A percentile compares a stretch with the other conserved stretches of the same genome.
These are phyloP conservation scores for Anthoceros angustus DNA, from an alignment of 225 moss, liverwort and hornwort genomes.

Conservation along the genomic window DNA sequence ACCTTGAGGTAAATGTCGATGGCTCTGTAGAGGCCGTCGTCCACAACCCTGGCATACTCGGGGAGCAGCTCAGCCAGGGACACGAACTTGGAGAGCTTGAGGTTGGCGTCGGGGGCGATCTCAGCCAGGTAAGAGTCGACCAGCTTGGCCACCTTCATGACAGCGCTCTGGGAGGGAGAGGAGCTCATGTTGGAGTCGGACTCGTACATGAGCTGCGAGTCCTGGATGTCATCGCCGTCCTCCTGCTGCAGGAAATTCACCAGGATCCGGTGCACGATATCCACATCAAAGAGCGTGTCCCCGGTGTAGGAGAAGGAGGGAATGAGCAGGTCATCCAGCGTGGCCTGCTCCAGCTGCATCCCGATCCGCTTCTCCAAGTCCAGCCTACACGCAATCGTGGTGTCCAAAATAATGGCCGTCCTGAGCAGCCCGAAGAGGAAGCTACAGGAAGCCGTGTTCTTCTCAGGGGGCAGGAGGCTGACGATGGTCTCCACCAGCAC, in stretches of 20 bases:
- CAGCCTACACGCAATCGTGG: conserved; percentile 82
- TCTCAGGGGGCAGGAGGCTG: conserved; percentile 75
- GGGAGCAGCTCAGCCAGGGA: conserved; percentile 74
- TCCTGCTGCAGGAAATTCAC: conserved; percentile 89
- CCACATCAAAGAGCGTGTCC: conserved; percentile 95
- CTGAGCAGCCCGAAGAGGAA: conserved; percentile 78
- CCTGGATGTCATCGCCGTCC: conserved; percentile 69
- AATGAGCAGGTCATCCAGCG: conserved; percentile 83
- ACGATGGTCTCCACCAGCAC: conserved; percentile 95
- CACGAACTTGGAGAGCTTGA: conserved; percentile 86
- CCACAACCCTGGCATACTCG: conserved; percentile 88
- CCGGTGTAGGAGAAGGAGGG: conserved; percentile 96
- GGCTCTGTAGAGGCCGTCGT: conserved; percentile 91
- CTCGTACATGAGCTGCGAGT: conserved; percentile 69
- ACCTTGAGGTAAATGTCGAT: conserved; percentile 98
- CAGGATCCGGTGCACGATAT: conserved; percentile 86
- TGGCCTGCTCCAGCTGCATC: conserved; percentile 90
- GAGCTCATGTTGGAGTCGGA: conserved; percentile 63
- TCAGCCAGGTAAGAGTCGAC: conserved; percentile 93
- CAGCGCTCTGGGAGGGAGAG: conserved; percentile 74
- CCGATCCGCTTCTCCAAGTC: conserved; percentile 93
- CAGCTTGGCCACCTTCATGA: conserved; percentile 97
- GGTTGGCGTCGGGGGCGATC: conserved; percentile 94
- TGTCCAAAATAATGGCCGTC: conserved; percentile 89
- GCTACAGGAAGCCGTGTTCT: conserved; percentile 75